Evolutionary conservation across 805 yeast genomes (phyloP).

Genomic region (Wickerhamomyces bisporus): DNA sequence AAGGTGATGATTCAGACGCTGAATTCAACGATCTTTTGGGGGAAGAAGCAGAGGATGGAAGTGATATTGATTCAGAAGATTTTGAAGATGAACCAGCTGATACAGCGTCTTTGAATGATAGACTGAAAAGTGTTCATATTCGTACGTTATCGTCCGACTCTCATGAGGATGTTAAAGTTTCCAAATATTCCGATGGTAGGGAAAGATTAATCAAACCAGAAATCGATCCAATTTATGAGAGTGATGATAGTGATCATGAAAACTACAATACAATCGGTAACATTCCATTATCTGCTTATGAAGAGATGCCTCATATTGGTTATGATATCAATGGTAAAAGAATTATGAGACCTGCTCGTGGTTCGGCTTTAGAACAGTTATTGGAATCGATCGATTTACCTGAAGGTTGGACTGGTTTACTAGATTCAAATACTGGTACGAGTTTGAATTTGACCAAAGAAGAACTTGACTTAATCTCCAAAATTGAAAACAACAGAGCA

Average conservation of each 20-base stretch:
- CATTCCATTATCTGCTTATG: slow-evolving; percentile 88
- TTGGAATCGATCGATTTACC: slow-evolving; percentile 91
- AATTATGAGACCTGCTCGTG: slow-evolving; percentile 98
- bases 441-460: slow-evolving; percentile 78
- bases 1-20: slow-evolving; percentile 45
- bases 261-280: slow-evolving; percentile 90
- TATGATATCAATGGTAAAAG: slow-evolving; percentile 96
- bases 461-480: slow-evolving; percentile 82
- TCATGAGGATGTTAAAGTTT: slow-evolving; percentile 29
- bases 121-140: slow-evolving; percentile 49
- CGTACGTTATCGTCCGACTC: slow-evolving; percentile 42
- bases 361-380: slow-evolving; percentile 87
- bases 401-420: slow-evolving; percentile 97
- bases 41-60: slow-evolving; percentile 37
- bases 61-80: slow-evolving; percentile 35
- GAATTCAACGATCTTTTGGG: slow-evolving; percentile 60
- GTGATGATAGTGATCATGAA: slow-evolving; percentile 83
- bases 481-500: slow-evolving; percentile 78
- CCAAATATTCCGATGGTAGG: slow-evolving; percentile 71
- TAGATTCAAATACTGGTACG: slow-evolving; percentile 85
- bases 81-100: slow-evolving; percentile 53
- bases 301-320: slow-evolving; percentile 95
- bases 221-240: slow-evolving; percentile 90
- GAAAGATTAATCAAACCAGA: slow-evolving; percentile 80
- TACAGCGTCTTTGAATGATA: slow-evolving; percentile 45